A percentile compares a stretch with the other conserved stretches of the same genome.
These are phyloP conservation scores for Mycocentrospora acerina DNA, from an alignment of 2,329 filamentous ascomycete species.

Conservation along the genomic window DNA sequence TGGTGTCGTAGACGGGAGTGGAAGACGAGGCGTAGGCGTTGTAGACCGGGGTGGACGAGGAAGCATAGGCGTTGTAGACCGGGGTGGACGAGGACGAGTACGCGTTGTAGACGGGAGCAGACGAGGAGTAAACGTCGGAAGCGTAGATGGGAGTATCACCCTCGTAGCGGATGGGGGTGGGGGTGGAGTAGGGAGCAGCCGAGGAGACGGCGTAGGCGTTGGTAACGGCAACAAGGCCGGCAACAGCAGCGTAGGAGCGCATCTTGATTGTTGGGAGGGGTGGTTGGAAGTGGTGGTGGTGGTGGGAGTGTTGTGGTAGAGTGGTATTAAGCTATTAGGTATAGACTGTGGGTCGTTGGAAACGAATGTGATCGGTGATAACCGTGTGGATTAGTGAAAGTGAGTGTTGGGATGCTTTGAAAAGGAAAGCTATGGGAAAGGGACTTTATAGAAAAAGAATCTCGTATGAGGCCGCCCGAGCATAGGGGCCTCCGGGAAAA, in stretches of 20 bases:
- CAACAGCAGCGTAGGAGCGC: slow-evolving; percentile 39
- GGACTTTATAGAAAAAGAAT: slow-evolving; percentile 38
- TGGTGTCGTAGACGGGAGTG: slow-evolving; percentile 22
- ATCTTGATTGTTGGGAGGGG: slow-evolving; percentile 39
- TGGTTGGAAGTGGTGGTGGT: slow-evolving; percentile 31
- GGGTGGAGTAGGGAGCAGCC: too few relatives aligned
- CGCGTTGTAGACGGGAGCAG: too few relatives aligned
- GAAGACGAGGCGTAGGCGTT: slow-evolving; percentile 33
- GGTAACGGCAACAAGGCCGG: slow-evolving; percentile 33
- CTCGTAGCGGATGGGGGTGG: too few relatives aligned
- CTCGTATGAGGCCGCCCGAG: slow-evolving; percentile 26
- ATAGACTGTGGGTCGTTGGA: slow-evolving; percentile 30
- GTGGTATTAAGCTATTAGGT: slow-evolving; percentile 32
- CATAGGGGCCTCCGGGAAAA: slow-evolving; percentile 28
- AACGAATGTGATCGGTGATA: slow-evolving; percentile 46
- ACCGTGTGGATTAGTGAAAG: slow-evolving; percentile 41
- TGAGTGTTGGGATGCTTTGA: slow-evolving; percentile 41
- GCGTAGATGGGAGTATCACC: too few relatives aligned
- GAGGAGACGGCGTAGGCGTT: slow-evolving; percentile 7
- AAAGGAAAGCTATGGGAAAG: slow-evolving; percentile 21
- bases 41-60: slow-evolving; percentile 5
- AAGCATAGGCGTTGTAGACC: too few relatives aligned
- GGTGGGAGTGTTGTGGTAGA: slow-evolving; percentile 7
- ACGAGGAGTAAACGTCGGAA: too few relatives aligned
- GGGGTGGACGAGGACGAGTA: too few relatives aligned